These are phyloP conservation scores for Exophiala aquamarina DNA, from an alignment of 2,329 filamentous ascomycete species.

Conservation along the genomic window DNA sequence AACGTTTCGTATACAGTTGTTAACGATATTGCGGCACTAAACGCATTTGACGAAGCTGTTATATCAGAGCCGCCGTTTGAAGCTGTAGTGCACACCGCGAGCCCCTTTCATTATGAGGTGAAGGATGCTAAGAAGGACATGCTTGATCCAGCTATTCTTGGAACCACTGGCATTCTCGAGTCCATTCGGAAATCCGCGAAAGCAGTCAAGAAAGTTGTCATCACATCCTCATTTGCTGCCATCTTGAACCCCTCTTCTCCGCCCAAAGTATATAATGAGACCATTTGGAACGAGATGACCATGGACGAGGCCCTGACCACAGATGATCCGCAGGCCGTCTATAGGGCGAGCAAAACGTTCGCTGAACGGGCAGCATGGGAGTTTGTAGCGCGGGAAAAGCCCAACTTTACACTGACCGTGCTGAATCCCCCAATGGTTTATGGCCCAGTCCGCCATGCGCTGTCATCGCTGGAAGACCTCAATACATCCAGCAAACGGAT, in stretches of 20 bases:
- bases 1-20: conserved; percentile 11
- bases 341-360: conserved; percentile 35
- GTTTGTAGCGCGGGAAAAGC: conserved; percentile 29
- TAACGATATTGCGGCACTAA: conserved; percentile 13
- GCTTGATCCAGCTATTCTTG: conserved; percentile 60
- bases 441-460: conserved; percentile 36
- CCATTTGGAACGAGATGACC: conserved; percentile 60
- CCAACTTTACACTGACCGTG: conserved; percentile 39
- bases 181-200: conserved; percentile 60
- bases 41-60: conserved; percentile 42
- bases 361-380: conserved; percentile 31
- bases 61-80: conserved; percentile 58
- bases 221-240: conserved; percentile 68
- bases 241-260: conserved; percentile 49
- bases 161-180: conserved; percentile 62
- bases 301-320: conserved; percentile 45
- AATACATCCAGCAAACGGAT: conserved; percentile 40
- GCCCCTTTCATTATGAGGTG: conserved; percentile 71
- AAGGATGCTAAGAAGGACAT: conserved; percentile 63
- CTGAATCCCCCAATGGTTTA: conserved; percentile 48
- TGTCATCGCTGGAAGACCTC: conserved; percentile 28
- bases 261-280: conserved; percentile 50
- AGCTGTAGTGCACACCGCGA: conserved; percentile 71
- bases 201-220: conserved; percentile 70
- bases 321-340: conserved; percentile 43